Evolutionary conservation across 1,284 basidiomycete species (phyloP).

Genomic region (Cryptococcus neoformans): DNA sequence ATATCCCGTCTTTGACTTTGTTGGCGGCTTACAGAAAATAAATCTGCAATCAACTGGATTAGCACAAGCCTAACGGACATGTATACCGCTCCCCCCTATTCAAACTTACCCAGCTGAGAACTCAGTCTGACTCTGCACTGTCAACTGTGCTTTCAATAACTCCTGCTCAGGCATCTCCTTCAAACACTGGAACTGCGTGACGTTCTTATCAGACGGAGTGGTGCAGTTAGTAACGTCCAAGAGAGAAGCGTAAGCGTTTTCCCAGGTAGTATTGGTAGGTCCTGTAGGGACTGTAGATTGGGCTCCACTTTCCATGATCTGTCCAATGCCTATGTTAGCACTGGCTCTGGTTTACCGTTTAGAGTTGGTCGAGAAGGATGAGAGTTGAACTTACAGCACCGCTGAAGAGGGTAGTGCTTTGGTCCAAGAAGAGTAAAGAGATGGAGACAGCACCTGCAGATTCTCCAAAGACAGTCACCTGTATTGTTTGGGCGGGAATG

Average conservation of each 20-base stretch:
- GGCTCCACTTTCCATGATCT: slow-evolving; percentile 50
- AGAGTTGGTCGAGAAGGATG: neutral
- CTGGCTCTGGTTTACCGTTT: neutral
- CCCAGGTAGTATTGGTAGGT: slow-evolving; percentile 25
- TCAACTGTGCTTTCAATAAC: slow-evolving; percentile 30
- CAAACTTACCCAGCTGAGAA: slow-evolving; percentile 15
- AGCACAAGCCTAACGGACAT: neutral
- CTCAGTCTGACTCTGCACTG: slow-evolving; percentile 10
- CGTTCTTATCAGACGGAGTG: neutral
- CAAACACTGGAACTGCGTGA: slow-evolving; percentile 33
- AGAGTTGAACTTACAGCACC: slow-evolving; percentile 24
- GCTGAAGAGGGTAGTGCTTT: slow-evolving; percentile 35
- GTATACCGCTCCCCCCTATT: no score
- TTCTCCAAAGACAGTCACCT: slow-evolving; percentile 49
- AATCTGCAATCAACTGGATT: neutral
- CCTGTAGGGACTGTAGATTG: slow-evolving; percentile 31
- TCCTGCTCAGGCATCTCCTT: slow-evolving; percentile 22
- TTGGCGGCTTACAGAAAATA: neutral
- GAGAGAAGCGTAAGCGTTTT: slow-evolving; percentile 33
- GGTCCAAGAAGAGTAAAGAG: slow-evolving; percentile 34
- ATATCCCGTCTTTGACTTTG: neutral
- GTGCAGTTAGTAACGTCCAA: slow-evolving; percentile 14
- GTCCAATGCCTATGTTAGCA: neutral
- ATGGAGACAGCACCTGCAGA: slow-evolving; percentile 46
- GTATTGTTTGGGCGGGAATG: neutral